Percentiles rank a stretch among this genome's conserved stretches.
Conservation (phyloP, 805 yeast species). For the Metschnikowia gelsemii region DNA sequence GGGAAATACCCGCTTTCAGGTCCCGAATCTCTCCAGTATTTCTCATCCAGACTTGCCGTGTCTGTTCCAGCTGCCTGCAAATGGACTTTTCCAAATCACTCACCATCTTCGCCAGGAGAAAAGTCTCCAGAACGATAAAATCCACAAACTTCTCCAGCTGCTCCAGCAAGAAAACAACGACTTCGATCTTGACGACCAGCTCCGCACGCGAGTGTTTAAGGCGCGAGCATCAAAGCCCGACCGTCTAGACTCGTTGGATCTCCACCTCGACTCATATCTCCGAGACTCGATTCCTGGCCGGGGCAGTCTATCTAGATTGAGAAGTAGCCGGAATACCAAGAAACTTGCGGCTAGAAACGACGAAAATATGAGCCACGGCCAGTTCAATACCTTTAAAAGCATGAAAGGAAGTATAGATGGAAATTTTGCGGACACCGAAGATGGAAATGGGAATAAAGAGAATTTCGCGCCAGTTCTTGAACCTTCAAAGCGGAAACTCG, state of each 20-base stretch:
- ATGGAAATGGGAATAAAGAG: slow-evolving; percentile 30
- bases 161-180: slow-evolving; percentile 29
- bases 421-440: too few relatives aligned
- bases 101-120: slow-evolving; percentile 24
- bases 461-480: slow-evolving; percentile 28
- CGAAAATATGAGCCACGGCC: too few relatives aligned
- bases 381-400: too few relatives aligned
- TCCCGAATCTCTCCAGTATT: slow-evolving; percentile 12
- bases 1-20: too few relatives aligned
- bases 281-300: slow-evolving; percentile 12
- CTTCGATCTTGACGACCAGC: slow-evolving; percentile 21
- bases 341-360: too few relatives aligned
- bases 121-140: slow-evolving; percentile 34
- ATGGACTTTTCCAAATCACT: slow-evolving; percentile 36
- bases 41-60: slow-evolving; percentile 18
- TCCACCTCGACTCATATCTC: slow-evolving; percentile 19
- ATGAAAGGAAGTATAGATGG: too few relatives aligned
- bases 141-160: slow-evolving; percentile 39
- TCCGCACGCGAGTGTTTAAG: slow-evolving; percentile 20
- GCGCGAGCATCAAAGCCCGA: slow-evolving; percentile 24
- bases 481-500: slow-evolving; percentile 28
- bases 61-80: slow-evolving; percentile 19
- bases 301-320: slow-evolving; percentile 18
- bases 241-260: slow-evolving; percentile 18
- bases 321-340: not conserved